Conservation (phyloP, 1,284 basidiomycete genomes). For the Schizopora paradoxa region DNA sequence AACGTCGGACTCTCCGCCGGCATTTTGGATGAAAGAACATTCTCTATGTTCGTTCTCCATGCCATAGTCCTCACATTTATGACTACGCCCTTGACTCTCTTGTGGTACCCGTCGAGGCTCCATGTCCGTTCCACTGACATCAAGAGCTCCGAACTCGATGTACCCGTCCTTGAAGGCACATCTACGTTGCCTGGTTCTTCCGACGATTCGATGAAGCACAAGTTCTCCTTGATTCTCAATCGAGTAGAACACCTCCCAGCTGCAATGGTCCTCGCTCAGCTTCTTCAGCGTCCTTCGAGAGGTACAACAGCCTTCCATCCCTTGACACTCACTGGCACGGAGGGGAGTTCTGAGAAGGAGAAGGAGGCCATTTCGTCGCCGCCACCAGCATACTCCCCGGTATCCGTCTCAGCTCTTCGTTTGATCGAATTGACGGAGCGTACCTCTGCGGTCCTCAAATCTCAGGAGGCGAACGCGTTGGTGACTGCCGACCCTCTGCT, state of each 20-base stretch:
- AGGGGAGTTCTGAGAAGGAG: slow-evolving; percentile 19
- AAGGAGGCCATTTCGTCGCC: slow-evolving; percentile 19
- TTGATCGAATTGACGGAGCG: slow-evolving; percentile 87
- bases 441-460: slow-evolving; percentile 81
- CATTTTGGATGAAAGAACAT: slow-evolving; percentile 68
- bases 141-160: neutral
- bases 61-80: slow-evolving; percentile 82
- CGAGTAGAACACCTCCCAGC: slow-evolving; percentile 80
- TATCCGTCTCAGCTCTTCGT: slow-evolving; percentile 69
- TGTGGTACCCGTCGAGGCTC: slow-evolving; percentile 65
- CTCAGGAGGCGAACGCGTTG: slow-evolving; percentile 66
- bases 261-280: slow-evolving; percentile 59
- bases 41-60: slow-evolving; percentile 89
- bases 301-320: slow-evolving; percentile 4
- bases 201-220: slow-evolving; percentile 43
- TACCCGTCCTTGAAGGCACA: slow-evolving; percentile 14
- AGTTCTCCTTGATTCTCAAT: slow-evolving; percentile 78
- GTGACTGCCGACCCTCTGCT: slow-evolving; percentile 75
- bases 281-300: slow-evolving; percentile 39
- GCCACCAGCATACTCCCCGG: slow-evolving; percentile 14
- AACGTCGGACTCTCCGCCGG: slow-evolving; percentile 83
- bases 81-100: slow-evolving; percentile 77
- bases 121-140: slow-evolving; percentile 29
- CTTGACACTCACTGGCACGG: slow-evolving; percentile 5
- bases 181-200: slow-evolving; percentile 19